Percentiles rank a stretch among this genome's conserved stretches.
phyloP scores from a whole-genome alignment of 352 stramenopile genomes.

The Globisporangium irregulare region DNA sequence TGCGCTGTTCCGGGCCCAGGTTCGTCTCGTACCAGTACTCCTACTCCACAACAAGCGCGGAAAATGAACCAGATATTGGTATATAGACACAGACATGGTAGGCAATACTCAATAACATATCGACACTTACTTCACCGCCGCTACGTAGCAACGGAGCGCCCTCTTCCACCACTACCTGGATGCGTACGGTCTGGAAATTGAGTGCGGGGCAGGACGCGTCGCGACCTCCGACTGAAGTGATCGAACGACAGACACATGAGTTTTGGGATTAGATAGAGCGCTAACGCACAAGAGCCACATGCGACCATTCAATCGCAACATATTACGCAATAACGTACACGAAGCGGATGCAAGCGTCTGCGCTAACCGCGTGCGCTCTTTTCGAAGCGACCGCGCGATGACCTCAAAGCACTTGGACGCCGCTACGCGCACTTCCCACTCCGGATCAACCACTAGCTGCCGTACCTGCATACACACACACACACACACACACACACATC shows the following conservation, averaged over 20 bases:
- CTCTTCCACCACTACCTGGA: constrained; percentile 51
- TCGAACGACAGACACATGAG: not conserved
- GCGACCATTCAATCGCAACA: not conserved
- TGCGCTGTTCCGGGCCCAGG: constrained; percentile 50
- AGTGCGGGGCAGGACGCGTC: constrained; percentile 36
- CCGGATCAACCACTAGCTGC: constrained; percentile 35
- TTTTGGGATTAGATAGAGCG: not conserved
- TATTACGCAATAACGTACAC: constrained; percentile 23
- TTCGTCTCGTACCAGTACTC: constrained; percentile 76
- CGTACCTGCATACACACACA: constrained; percentile 33
- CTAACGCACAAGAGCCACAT: not conserved
- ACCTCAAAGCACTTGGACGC: constrained; percentile 59
- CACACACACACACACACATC: not conserved
- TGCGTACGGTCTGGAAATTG: constrained; percentile 55
- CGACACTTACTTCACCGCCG: constrained; percentile 56
- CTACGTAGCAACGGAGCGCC: constrained; percentile 68
- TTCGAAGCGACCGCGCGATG: constrained; percentile 41
- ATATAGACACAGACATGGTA: not conserved
- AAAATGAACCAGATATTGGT: not conserved
- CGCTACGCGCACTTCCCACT: constrained; percentile 79
- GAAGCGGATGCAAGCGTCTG: constrained; percentile 43
- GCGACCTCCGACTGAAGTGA: constrained; percentile 40
- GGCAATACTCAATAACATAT: not conserved
- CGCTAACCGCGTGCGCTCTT: constrained; percentile 23
- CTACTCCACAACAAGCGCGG: constrained; percentile 17